These are phyloP conservation scores for Cystobasidium onofrii DNA, from an alignment of 768 basidiomycete species.

Conservation along the genomic window DNA sequence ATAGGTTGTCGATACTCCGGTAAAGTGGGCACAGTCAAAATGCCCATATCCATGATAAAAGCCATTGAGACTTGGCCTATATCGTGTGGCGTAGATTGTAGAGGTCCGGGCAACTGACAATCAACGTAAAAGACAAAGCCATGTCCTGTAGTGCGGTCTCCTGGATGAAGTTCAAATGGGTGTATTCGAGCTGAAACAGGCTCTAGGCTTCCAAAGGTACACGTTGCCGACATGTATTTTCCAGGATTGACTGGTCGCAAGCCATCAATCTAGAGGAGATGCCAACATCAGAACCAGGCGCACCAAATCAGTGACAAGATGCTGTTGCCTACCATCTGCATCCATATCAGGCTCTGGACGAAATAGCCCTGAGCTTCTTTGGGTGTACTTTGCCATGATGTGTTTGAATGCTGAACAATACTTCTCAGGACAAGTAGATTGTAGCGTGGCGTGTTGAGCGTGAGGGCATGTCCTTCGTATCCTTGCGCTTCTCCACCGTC, in stretches of 20 bases:
- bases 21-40: not conserved
- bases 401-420: constrained; percentile 12
- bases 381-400: not conserved
- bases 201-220: not conserved
- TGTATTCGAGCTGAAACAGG: not conserved
- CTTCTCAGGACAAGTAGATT: not conserved
- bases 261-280: not conserved
- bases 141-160: not conserved
- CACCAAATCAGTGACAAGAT: not conserved
- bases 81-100: not conserved
- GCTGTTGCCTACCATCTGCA: not conserved
- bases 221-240: constrained; percentile 1
- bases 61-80: not conserved
- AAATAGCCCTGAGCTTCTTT: constrained; percentile 14
- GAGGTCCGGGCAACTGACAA: not conserved
- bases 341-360: constrained; percentile 14
- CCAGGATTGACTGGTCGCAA: constrained; percentile 9
- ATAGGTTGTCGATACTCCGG: not conserved
- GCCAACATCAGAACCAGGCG: not conserved
- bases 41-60: not conserved
- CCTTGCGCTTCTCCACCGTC: not conserved
- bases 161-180: not conserved
- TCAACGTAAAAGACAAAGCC: constrained; percentile 22
- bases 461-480: not conserved
- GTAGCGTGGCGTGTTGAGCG: not conserved